Conservation (phyloP, 306 rosid genomes). For the Sechiopsis laciniata region DNA sequence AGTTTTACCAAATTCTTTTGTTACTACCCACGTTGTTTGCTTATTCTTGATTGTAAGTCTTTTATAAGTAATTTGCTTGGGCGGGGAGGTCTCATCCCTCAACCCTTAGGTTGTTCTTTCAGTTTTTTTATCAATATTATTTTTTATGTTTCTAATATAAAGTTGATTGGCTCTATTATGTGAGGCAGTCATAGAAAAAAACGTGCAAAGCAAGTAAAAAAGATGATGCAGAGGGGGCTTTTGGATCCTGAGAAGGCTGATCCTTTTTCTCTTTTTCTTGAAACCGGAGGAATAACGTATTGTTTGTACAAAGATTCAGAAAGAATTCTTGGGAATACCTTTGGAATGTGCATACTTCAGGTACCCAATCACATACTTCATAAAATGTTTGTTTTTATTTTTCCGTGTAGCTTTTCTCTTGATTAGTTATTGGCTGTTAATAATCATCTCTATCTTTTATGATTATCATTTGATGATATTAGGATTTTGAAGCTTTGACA, state of each 20-base stretch:
- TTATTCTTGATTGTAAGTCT: no score
- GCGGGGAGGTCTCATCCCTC: no score
- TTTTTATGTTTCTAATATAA: not conserved
- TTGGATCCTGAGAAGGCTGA: conserved; percentile 80
- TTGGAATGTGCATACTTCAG: conserved; percentile 95
- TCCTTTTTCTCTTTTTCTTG: conserved; percentile 66
- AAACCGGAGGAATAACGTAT: conserved; percentile 63
- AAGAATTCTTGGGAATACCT: conserved; percentile 81
- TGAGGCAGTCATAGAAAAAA: conserved; percentile 75
- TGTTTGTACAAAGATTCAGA: conserved; percentile 80
- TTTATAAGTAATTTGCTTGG: no score
- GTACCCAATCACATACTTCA: conserved; percentile 28
- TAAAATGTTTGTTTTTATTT: not conserved
- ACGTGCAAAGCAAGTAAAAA: conserved; percentile 72
- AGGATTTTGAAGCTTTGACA: conserved; percentile 95
- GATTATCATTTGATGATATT: conserved; percentile 11
- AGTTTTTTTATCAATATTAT: no score
- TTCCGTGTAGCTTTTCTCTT: not conserved
- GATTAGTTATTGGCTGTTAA: conserved; percentile 12
- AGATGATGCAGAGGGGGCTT: conserved; percentile 64
- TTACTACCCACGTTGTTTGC: no score
- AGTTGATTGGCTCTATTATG: conserved; percentile 25
- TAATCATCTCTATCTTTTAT: not conserved
- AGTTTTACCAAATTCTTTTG: no score
- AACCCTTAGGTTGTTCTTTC: no score